Conservation (phyloP, 305 asterid genomes). For the Solanum hybrid region DNA sequence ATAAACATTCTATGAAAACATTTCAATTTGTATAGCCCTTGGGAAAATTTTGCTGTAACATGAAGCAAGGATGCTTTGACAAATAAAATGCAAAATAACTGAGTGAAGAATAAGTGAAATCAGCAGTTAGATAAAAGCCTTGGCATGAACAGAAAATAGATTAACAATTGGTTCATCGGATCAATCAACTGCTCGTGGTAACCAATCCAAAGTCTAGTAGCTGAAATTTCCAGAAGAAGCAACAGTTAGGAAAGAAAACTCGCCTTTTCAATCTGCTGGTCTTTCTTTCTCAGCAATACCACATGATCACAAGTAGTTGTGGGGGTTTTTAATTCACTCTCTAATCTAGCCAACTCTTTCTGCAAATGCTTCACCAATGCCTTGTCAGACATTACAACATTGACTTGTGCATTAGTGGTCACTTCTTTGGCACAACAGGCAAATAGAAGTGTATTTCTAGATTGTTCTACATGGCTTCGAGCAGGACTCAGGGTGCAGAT, state of each 20-base stretch:
- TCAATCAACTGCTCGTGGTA: not conserved
- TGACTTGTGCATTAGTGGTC: slow-evolving; percentile 88
- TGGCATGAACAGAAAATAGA: not conserved
- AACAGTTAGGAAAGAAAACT: not conserved
- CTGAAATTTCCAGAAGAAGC: too few species aligned
- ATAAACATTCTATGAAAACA: slow-evolving; percentile 5
- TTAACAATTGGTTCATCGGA: not conserved
- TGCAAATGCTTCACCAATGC: slow-evolving; percentile 96
- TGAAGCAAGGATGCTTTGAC: not conserved
- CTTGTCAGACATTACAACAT: slow-evolving; percentile 95
- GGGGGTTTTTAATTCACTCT: slow-evolving; percentile 76
- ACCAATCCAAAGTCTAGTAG: not conserved
- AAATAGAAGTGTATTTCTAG: slow-evolving; percentile 91
- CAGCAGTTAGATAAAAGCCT: not conserved
- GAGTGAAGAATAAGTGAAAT: not conserved
- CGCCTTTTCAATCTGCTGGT: slow-evolving; percentile 84
- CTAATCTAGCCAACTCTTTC: slow-evolving; percentile 92
- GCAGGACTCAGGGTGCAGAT: slow-evolving; percentile 94
- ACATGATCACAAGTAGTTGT: slow-evolving; percentile 62
- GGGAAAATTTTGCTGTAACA: not conserved
- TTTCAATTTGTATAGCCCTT: not conserved
- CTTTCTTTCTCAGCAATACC: slow-evolving; percentile 67
- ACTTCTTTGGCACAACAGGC: slow-evolving; percentile 97
- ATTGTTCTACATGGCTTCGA: slow-evolving; percentile 89
- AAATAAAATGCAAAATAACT: not conserved